Percentiles rank a stretch among this genome's conserved stretches.
Conservation (phyloP, 108 stramenopile genomes). For the Skeletonema menzelii region DNA sequence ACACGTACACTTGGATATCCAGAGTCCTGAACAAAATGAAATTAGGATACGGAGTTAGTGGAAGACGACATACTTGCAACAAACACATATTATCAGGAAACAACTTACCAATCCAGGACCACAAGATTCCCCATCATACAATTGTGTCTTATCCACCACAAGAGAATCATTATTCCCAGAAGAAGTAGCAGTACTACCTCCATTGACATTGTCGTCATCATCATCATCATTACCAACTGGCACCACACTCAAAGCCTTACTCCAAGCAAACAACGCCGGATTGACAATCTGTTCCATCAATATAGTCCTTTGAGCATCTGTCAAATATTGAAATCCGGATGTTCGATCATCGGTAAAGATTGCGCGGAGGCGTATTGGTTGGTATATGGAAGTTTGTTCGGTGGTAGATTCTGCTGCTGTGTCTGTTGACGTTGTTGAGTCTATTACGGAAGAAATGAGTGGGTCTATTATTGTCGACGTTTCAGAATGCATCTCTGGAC, state of each 20-base stretch:
- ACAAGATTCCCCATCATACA: slow-evolving; percentile 68
- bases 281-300: slow-evolving; percentile 74
- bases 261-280: slow-evolving; percentile 80
- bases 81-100: too few relatives aligned
- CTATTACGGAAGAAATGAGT: neutral
- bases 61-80: too few relatives aligned
- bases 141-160: slow-evolving; percentile 67
- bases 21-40: slow-evolving; percentile 31
- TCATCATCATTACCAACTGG: slow-evolving; percentile 47
- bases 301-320: slow-evolving; percentile 39
- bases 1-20: slow-evolving; percentile 68
- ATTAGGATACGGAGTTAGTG: neutral
- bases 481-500: neutral
- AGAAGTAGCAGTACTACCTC: neutral
- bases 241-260: slow-evolving; percentile 69
- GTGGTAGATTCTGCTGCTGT: neutral
- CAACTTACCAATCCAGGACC: slow-evolving; percentile 61
- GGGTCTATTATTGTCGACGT: neutral
- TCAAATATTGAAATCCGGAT: slow-evolving; percentile 53
- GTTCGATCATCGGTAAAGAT: slow-evolving; percentile 63
- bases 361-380: slow-evolving; percentile 71
- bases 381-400: slow-evolving; percentile 34
- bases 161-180: slow-evolving; percentile 33
- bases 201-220: neutral
- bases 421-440: neutral